Evolutionary conservation across 192 early-diverging fungal species (phyloP).

Genomic region (Backusella psychrophila): DNA sequence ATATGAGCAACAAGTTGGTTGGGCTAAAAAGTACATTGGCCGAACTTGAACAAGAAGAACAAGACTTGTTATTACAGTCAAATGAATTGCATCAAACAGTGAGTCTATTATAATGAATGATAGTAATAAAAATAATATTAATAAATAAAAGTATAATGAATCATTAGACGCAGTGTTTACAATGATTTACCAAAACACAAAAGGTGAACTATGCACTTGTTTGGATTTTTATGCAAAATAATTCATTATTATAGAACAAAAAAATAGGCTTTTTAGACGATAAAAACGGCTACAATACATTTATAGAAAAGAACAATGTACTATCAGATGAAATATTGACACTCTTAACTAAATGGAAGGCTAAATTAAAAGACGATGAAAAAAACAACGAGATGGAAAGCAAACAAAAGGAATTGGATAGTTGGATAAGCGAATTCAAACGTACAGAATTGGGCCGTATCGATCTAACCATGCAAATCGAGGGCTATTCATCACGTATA

Average conservation of each 20-base stretch:
- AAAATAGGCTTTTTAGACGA: neutral
- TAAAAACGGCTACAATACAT: neutral
- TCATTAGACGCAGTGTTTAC: neutral
- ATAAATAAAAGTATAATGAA: neutral
- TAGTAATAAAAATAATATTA: neutral
- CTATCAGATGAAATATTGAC: neutral
- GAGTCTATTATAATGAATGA: neutral
- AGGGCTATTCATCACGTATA: slow-evolving; percentile 2
- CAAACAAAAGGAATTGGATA: neutral
- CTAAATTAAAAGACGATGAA: neutral
- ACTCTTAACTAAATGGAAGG: neutral
- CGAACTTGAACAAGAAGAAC: neutral
- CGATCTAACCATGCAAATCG: neutral
- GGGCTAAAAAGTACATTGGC: neutral
- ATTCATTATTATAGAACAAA: neutral
- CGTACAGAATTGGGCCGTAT: neutral
- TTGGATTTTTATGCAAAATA: neutral
- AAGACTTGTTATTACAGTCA: neutral
- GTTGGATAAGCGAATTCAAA: neutral
- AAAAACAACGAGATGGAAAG: neutral
- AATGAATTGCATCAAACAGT: neutral
- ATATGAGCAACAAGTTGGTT: neutral
- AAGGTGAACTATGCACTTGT: neutral
- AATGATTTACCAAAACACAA: neutral
- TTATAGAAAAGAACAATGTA: neutral